Conservation (phyloP, 2,329 filamentous ascomycete species). For the Penicillium sp. region DNA sequence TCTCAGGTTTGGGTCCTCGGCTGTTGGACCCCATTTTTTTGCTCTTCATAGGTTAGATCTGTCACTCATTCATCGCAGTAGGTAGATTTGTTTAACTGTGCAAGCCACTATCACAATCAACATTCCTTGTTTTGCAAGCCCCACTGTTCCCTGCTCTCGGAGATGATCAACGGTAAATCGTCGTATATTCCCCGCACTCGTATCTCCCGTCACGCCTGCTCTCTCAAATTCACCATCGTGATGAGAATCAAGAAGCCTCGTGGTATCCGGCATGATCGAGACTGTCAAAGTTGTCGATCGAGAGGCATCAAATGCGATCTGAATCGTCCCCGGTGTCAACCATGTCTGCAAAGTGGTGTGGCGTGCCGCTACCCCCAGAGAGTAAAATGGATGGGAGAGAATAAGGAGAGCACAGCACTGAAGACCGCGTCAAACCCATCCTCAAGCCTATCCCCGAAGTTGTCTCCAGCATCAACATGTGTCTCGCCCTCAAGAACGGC, state of each 20-base stretch:
- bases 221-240: too few species aligned
- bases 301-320: conserved; percentile 30
- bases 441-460: neutral
- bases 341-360: conserved; percentile 19
- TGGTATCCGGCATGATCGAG: conserved; percentile 29
- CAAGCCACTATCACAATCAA: neutral
- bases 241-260: conserved; percentile 22
- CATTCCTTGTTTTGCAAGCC: neutral
- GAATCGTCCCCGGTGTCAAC: conserved; percentile 27
- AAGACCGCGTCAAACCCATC: neutral
- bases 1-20: neutral
- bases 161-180: conserved; percentile 2
- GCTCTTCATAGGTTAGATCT: neutral
- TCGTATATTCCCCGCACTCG: conserved; percentile 12
- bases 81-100: neutral
- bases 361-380: conserved; percentile 26
- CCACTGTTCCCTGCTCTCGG: neutral
- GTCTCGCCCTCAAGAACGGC: conserved; percentile 1
- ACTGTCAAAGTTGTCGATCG: conserved; percentile 25
- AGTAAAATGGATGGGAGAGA: conserved; percentile 25
- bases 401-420: conserved; percentile 7
- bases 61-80: neutral
- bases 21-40: neutral
- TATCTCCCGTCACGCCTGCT: conserved; percentile 7
- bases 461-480: neutral